These are phyloP conservation scores for Capsicum chinense DNA, from an alignment of 257 asterid genomes.

Conservation along the genomic window DNA sequence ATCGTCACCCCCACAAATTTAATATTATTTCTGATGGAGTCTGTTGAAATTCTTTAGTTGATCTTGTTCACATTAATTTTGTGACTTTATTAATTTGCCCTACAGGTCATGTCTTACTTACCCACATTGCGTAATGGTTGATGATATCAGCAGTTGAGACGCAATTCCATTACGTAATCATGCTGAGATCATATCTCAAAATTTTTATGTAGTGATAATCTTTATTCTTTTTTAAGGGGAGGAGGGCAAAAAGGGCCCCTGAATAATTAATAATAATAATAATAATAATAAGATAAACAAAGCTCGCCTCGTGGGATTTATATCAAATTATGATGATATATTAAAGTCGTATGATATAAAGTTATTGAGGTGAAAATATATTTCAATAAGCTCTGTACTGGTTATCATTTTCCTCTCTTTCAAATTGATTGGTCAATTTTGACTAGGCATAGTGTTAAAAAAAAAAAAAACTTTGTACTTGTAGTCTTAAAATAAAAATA, in stretches of 20 bases:
- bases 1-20: too few relatives aligned
- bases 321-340: background rate
- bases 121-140: background rate
- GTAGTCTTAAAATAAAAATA: too few relatives aligned
- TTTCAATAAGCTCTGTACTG: too few relatives aligned
- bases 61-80: slow-evolving; percentile 11
- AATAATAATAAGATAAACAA: background rate
- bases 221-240: background rate
- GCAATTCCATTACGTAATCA: background rate
- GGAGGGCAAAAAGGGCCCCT: background rate
- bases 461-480: too few relatives aligned
- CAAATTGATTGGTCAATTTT: too few relatives aligned
- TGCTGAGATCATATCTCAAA: background rate
- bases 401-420: too few relatives aligned
- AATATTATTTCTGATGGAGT: background rate
- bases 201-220: background rate
- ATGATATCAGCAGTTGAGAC: background rate
- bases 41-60: background rate
- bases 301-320: background rate
- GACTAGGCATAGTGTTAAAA: too few relatives aligned
- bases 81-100: background rate
- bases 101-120: background rate
- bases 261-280: background rate
- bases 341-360: background rate
- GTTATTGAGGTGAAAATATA: background rate